Base-by-base conservation (phyloP, 2,329 filamentous ascomycete genomes). In the Tolypocladium cylindrosporum region DNA sequence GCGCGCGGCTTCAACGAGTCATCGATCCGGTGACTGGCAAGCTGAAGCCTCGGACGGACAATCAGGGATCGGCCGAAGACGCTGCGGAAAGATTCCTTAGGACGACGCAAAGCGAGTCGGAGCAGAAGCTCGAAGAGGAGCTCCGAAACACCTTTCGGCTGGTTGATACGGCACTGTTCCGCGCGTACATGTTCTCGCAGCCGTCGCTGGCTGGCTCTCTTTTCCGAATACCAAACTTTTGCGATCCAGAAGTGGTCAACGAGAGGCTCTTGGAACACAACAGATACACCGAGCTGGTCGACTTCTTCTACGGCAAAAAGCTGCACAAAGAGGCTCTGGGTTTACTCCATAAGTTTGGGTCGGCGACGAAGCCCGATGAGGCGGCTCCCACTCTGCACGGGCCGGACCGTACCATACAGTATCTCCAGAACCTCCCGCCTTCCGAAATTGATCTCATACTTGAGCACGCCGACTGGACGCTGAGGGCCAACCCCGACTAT, bases 151-250 rank as follows among this genome's bases (percentile, higher is more conserved):
- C 88, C 1, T 96, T 94, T 41, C 87, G 84, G 55, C 76, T 97
- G 2, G 91, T 97, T 8, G 94, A 99, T 68, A 99, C 94, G 0
- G 93, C 92, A 0, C 80, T 99, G 0, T 97, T 99, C 77, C 85
- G 93, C 19, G 89, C 91, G 0, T 95, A 96, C 71, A 97, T 99
- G 92, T 91, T 93, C 67, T 91, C 89, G 4, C 87, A 86, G 9
- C 93, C 94, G 5, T 85, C 88, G 7, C 79, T 99, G 13, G 91
- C 91, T 4, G 89, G 90, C 2, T 90, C 92, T 0, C 81, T 99
- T 0, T 97, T 99, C 75, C 91, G 94, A 31, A 90, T 97, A 55
- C 88, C 92, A 68, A 99, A 99, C 71, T 97, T 97, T 69, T 97
- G 94, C 71, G 93, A 99, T 66, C 93, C 94, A 0, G 88, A 90